Evolutionary conservation across 73 alveolate species (phyloP), one percentile per base, ranked within the genome.

Genomic region (Stentor coeruleus): DNA sequence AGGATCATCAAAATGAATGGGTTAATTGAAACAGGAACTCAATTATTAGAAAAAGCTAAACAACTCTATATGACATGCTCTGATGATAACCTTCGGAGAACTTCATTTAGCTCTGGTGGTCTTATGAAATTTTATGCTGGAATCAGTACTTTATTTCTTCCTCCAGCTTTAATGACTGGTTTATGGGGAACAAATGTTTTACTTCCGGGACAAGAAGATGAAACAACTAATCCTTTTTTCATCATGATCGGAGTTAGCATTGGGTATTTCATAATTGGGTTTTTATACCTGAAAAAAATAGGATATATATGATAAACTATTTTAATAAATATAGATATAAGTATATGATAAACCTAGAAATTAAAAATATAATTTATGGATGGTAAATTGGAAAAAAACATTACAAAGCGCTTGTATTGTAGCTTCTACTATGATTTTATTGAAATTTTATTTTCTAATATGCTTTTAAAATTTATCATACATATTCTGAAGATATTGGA

Each of bases 131-230:
- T 49, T 49, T 49, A 49, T 20, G 6, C 66, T 6, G 66, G 66
- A 49, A 6, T 49, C 66, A 49, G 28, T 11, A 20, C 66, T 49
- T 49, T 49, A 49, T 49, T 49, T 20, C 66, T 49, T 49, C 66
- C 66, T 49, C 66, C 66, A 11, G 66, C 66, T 49, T 49, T 49
- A 49, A 49, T 49, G 66, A 49, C 66, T 49, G 66, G 66, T 11
- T 20, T 49, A 6, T 49, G 66, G 66, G 66, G 66, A 20, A 49
- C 66, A 11, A 49, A 49, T 20, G 6, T 49, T 20, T 11, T 11
- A 20, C 66, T 49, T 49, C 66, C 66, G 28, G 20, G 6, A 11
- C 28, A 20, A 6, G 66, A 49, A 6, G 66, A 49, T 11, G 66
- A 11, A 6, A 49, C 28, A 49, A 6, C 20, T 49, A 20, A 49